Evolutionary conservation across 169 alveolate species (phyloP), one percentile per base, ranked within the genome.

Genomic region (Plasmodium berghei): DNA sequence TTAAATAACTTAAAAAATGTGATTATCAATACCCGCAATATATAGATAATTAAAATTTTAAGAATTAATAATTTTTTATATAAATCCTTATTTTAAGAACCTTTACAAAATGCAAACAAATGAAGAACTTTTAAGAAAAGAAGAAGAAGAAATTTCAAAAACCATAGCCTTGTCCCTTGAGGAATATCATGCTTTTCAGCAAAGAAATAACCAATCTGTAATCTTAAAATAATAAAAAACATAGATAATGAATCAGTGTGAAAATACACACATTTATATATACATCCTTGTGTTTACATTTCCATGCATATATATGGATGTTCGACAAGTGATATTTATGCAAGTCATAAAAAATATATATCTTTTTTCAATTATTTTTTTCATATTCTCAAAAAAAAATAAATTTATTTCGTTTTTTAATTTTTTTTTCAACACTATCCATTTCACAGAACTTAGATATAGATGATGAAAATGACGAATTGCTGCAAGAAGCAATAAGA

Each of bases 381-480:
- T 34, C 8, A 34, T 34, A 4, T 34, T 34, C 42, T 34, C 42
- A 34, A 34, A 34, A 34, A 34, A 34, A 34, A 34, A 34, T 1
- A 34, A 34, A 3, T 3, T 34, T 34, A 34, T 34, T 34, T 34
- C 8, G 3, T 34, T 34, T 34, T 34, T 34, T 34, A 34, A 34
- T 34, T 34, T 34, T 34, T 34, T 34, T 34, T 34, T 28, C 40
- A 34, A 34, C 8, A 0, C 0, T 34, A 0, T 34, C 42, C 5
- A 34, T 24, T n/a, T 18, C 10, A 9, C 71, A 75, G 88, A 40
- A 67, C 40, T 83, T 28, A 16, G 63, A 55, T 22, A 24, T 72
- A 24, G 90, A 83, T 28, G 90, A 83, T 55, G 90, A 83, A 20
- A 67, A 69, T 46, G 90, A 83, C 48, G 90, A 83, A 67, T n/a